Evolutionary conservation across 768 basidiomycete species (phyloP).

Genomic region (Serendipita vermifera): DNA sequence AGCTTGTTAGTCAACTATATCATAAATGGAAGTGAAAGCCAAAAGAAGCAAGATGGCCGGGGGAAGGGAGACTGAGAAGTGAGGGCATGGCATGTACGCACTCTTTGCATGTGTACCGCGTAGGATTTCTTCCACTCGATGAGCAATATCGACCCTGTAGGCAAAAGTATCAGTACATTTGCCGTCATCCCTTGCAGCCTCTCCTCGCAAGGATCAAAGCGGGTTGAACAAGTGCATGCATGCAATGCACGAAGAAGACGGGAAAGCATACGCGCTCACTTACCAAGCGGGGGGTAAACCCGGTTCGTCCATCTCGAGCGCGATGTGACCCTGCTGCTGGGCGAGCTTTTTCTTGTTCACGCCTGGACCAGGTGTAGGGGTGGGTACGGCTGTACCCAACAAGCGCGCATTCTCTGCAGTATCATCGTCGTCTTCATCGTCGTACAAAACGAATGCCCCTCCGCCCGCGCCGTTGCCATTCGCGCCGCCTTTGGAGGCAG

Average conservation of each 20-base stretch:
- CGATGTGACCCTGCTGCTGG: slow-evolving; percentile 24
- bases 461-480: slow-evolving; percentile 36
- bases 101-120: slow-evolving; percentile 60
- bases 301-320: slow-evolving; percentile 37
- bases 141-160: slow-evolving; percentile 79
- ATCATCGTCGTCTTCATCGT: slow-evolving; percentile 53
- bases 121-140: slow-evolving; percentile 76
- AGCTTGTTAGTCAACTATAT: no score
- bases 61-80: no score
- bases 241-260: slow-evolving; percentile 12
- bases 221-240: slow-evolving; percentile 16
- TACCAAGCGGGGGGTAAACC: slow-evolving; percentile 79
- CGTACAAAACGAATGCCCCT: slow-evolving; percentile 25
- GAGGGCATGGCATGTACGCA: no score
- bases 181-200: neutral
- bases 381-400: slow-evolving; percentile 8
- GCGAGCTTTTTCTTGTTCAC: neutral
- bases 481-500: slow-evolving; percentile 22
- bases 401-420: slow-evolving; percentile 18
- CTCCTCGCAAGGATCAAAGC: slow-evolving; percentile 11
- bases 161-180: neutral
- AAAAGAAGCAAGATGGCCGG: no score
- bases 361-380: slow-evolving; percentile 1
- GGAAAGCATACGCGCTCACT: slow-evolving; percentile 18
- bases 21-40: no score